These are phyloP conservation scores for Musa acuminata DNA, from an alignment of 176 grass and related monocot species.

Conservation along the genomic window DNA sequence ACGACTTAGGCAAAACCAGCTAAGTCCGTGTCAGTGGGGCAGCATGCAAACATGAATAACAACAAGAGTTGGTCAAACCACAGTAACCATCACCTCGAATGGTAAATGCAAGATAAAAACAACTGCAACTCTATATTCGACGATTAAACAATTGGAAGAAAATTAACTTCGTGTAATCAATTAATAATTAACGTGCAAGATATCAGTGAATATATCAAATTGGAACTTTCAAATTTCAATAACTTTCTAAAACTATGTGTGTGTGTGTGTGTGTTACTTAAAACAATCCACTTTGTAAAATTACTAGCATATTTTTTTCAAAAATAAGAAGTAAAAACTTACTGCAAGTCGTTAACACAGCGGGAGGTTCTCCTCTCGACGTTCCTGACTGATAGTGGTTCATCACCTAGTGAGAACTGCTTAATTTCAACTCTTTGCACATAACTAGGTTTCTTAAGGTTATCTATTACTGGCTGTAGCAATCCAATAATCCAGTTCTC, in stretches of 20 bases:
- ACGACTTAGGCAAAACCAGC: no score
- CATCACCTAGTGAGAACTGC: slow-evolving; percentile 93
- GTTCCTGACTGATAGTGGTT: slow-evolving; percentile 75
- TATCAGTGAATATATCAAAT: neutral
- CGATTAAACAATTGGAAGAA: no score
- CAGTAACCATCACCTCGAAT: no score
- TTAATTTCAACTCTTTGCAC: slow-evolving; percentile 91
- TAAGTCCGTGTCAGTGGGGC: no score
- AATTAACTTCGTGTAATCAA: no score
- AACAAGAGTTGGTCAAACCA: no score
- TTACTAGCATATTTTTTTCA: neutral
- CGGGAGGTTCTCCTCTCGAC: slow-evolving; percentile 83
- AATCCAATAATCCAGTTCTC: slow-evolving; percentile 88
- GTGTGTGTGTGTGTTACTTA: no score
- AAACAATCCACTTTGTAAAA: neutral
- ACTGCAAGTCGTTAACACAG: slow-evolving; percentile 83
- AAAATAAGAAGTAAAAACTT: slow-evolving; percentile 16
- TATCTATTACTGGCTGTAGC: slow-evolving; percentile 86
- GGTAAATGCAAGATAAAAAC: no score
- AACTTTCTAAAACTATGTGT: neutral
- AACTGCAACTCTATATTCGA: no score
- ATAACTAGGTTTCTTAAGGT: slow-evolving; percentile 77
- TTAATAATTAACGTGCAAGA: no score
- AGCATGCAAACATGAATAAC: no score
- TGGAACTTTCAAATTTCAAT: neutral